Evolutionary conservation across 306 rosid species (phyloP), one percentile per base, ranked within the genome.

Genomic region (Pueraria montana): DNA sequence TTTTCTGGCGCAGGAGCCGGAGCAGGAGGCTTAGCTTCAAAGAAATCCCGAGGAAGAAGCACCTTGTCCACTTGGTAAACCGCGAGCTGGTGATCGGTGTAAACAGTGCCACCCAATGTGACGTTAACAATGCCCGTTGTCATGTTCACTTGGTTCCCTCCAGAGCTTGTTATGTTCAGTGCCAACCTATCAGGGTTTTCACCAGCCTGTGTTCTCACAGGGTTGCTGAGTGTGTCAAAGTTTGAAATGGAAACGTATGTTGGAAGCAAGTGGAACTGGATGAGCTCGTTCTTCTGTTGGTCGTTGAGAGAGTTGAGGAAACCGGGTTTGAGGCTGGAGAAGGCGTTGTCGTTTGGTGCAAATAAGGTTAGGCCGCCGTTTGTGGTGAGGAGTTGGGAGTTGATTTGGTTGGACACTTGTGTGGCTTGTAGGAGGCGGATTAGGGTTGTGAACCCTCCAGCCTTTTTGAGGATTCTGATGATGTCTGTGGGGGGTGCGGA

Each of bases 171-270:
- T 3, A 93, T 83, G 45, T 93, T 90, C 16, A 93, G 76, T 14
- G 93, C 93, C 75, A 84, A 79, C 74, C 91, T 82, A 17, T 89
- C 90, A 4, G 90, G 76, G 17, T 85, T 66, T 5, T 79, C 90
- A 17, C 97, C 94, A 0, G 95, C 97, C 30, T 93, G 95, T 13
- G 97, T 93, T 45, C 93, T 77, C 1, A 93, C 85, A 0, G 95
- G 93, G 76, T 93, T 91, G 80, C 97, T 91, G 9, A 93, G 26
- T 1, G 97, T 91, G 65, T 91, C 93, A 18, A 93, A 91, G 43
- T 93, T 91, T 1, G 97, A 56, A 0, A 64, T 17, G 0, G 97
- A 69, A 2, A 93, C 86, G 67, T 53, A 84, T 1, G 80, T 69
- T 42, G 92, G 95, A 17, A 93, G 76, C 67, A 93, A 55, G 80